A percentile compares a stretch with the other conserved stretches of the same genome.
Evolutionary conservation across 495 filamentous ascomycete species (phyloP).

Genomic region (Neurospora intermedia): DNA sequence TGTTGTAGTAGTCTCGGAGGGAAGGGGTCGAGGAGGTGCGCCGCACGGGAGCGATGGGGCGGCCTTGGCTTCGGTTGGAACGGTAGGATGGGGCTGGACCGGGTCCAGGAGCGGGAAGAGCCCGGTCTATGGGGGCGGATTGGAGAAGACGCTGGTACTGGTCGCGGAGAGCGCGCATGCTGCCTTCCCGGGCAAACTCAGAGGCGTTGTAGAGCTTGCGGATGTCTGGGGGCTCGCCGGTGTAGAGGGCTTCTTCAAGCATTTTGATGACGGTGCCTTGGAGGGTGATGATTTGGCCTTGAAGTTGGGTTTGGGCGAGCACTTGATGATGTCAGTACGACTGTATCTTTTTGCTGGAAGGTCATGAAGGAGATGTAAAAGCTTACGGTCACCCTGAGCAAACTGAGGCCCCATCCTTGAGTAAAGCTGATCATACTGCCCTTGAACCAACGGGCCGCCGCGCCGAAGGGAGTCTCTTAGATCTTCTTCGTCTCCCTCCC

Average conservation of each 20-base stretch:
- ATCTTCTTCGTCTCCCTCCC: slow-evolving; percentile 4
- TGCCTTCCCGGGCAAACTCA: slow-evolving; percentile 25
- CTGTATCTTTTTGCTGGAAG: background rate
- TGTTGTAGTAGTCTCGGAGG: slow-evolving; percentile 1
- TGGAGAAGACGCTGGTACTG: slow-evolving; percentile 25
- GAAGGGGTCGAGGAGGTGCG: slow-evolving; percentile 20
- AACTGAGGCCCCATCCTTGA: slow-evolving; percentile 19
- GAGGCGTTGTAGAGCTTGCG: slow-evolving; percentile 21
- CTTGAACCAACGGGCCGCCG: slow-evolving; percentile 17
- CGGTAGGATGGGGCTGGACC: background rate
- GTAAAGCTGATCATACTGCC: slow-evolving; percentile 21
- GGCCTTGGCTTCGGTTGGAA: background rate
- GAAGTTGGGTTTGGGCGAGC: slow-evolving; percentile 26
- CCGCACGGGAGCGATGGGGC: slow-evolving; percentile 11
- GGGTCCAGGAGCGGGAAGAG: background rate
- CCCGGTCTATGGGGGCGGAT: background rate
- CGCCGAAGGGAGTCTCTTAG: slow-evolving; percentile 18
- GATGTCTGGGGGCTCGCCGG: slow-evolving; percentile 16
- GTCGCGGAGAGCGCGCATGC: slow-evolving; percentile 24
- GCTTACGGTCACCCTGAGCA: slow-evolving; percentile 25
- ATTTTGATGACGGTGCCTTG: slow-evolving; percentile 23
- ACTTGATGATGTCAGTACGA: slow-evolving; percentile 3
- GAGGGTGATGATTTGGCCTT: slow-evolving; percentile 26
- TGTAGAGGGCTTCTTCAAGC: slow-evolving; percentile 21
- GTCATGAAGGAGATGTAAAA: background rate